phyloP scores from a whole-genome alignment of 495 filamentous ascomycete species.

The Penicillium robsamsonii region DNA sequence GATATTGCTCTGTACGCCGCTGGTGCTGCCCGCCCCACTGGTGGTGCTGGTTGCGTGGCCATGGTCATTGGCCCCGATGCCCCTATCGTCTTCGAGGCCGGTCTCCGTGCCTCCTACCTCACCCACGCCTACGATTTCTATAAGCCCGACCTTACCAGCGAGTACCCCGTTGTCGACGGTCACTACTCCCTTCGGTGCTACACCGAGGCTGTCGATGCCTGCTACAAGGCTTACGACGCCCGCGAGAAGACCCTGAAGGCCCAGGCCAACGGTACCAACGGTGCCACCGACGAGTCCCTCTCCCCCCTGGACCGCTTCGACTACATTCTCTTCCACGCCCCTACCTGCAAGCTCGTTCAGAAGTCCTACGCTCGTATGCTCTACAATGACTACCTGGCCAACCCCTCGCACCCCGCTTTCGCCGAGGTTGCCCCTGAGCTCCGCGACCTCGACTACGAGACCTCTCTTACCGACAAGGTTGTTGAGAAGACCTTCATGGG shows the following conservation, averaged over 20 bases:
- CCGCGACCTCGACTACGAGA: constrained; percentile 77
- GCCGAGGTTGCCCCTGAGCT: constrained; percentile 83
- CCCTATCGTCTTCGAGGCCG: constrained; percentile 86
- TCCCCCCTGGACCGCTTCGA: constrained; percentile 89
- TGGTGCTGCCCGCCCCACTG: constrained; percentile 91
- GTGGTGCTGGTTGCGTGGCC: constrained; percentile 91
- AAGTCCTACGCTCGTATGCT: constrained; percentile 94
- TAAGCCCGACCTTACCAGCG: constrained; percentile 96
- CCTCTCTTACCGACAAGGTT: constrained; percentile 85
- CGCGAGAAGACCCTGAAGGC: constrained; percentile 72
- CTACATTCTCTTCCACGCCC: constrained; percentile 92
- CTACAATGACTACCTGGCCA: constrained; percentile 90
- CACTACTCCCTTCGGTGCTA: constrained; percentile 96
- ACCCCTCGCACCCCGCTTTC: constrained; percentile 76
- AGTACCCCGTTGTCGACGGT: constrained; percentile 96
- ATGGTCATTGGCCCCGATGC: constrained; percentile 93
- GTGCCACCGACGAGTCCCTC: constrained; percentile 52
- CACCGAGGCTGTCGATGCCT: constrained; percentile 88
- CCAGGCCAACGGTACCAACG: constrained; percentile 62
- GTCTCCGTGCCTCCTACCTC: constrained; percentile 89
- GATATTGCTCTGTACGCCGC: constrained; percentile 99
- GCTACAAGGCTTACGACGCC: constrained; percentile 92
- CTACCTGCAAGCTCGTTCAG: constrained; percentile 94
- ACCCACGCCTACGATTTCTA: constrained; percentile 98
- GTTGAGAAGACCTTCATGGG: constrained; percentile 97